Base-by-base conservation (phyloP, 306 rosid genomes). In the Cicer cuneatum region DNA sequence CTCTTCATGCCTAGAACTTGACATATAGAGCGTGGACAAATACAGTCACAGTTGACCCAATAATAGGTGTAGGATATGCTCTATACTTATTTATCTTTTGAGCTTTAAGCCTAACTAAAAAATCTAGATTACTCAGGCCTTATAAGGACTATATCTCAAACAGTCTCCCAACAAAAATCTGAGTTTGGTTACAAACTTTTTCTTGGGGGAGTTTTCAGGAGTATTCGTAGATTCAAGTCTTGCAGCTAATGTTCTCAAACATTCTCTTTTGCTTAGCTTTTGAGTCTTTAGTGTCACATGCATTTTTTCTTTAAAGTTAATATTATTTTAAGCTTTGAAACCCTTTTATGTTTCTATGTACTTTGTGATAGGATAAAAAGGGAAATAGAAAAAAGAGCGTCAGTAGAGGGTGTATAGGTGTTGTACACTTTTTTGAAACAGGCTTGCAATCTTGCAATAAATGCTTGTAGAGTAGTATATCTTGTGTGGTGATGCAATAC, bases 391-490 rank as follows among this genome's bases (percentile, higher is more conserved):
- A 56, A 57, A 14, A 49, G 10, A 49, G 39, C 24, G 37, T 10
- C 63, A 57, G 21, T 10, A 57, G 63, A 57, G 63, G 38, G 65
- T 59, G 51, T 14, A 64, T 64, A 4, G n/a, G 35, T 63, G 24
- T 18, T 18, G 48, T 15, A 40, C 33, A 0, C 49, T 63, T 14
- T 15, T 39, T 65, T 42, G 52, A 65, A 53, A 16, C 41, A 43
- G 58, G 59, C 58, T 38, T 81, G 69, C 13, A 29, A 73, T 52
- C 43, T 74, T 66, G 35, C 18, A 16, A n/a, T 16, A 12, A 56
- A 67, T 78, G 64, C 64, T 41, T 24, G 39, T 70, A 75, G 29
- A 57, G 37, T 24, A 24, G 33, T 60, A 39, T 41, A 68, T 69
- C 35, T 10, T 45, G 61, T 38, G 54, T 49, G 49, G 58, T 15